These are phyloP conservation scores for Monosporascus sp. DNA, from an alignment of 2,329 filamentous ascomycete species.

Conservation along the genomic window DNA sequence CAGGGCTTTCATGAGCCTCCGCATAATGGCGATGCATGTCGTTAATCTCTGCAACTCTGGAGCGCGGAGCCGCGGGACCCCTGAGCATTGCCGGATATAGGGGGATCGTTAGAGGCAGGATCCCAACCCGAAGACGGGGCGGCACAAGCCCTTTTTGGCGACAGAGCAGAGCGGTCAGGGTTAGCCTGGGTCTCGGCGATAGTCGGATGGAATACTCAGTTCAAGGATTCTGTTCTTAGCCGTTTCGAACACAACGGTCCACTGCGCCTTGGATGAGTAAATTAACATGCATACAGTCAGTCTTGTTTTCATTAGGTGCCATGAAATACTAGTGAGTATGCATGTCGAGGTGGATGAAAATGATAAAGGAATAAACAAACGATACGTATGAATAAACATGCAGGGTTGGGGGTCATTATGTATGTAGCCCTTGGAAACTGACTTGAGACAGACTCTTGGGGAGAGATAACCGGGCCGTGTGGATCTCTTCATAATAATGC, in stretches of 20 bases:
- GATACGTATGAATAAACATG: no score
- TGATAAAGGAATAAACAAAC: no score
- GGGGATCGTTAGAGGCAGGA: not conserved
- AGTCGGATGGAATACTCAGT: not conserved
- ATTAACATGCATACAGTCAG: no score
- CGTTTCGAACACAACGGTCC: not conserved
- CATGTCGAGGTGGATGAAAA: no score
- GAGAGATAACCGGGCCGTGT: no score
- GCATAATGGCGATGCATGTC: constrained; percentile 5
- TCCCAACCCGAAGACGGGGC: not conserved
- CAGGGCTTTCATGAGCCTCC: constrained; percentile 5
- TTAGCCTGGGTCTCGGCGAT: not conserved
- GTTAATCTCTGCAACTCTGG: constrained; percentile 2
- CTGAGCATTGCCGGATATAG: constrained; percentile 19
- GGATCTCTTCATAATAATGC: no score
- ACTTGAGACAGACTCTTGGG: no score
- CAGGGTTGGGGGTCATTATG: no score
- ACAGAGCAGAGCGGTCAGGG: not conserved
- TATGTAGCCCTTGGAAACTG: no score
- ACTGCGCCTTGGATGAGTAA: not conserved
- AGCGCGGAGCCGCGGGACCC: constrained; percentile 6
- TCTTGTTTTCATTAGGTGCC: no score
- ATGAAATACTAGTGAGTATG: no score
- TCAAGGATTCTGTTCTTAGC: not conserved
- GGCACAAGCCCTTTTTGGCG: not conserved